Conservation (phyloP, 768 basidiomycete genomes). For the Tulasnella sp. region DNA sequence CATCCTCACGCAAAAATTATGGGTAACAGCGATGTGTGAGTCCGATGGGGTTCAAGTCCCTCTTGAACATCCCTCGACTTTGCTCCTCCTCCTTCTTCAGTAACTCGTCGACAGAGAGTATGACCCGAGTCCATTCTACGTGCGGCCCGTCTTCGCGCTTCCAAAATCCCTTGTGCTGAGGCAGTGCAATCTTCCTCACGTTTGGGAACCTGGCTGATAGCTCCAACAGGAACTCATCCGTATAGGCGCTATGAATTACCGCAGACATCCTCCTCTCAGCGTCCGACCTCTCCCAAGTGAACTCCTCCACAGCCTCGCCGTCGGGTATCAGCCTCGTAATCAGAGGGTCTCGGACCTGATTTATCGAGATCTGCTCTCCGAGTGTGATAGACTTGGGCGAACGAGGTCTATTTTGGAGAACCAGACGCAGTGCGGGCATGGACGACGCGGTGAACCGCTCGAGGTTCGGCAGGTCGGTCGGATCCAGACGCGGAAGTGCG, state of each 20-base stretch:
- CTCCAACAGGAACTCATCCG: neutral
- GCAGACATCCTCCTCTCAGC: neutral
- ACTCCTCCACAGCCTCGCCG: neutral
- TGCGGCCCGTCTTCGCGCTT: neutral
- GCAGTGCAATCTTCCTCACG: neutral
- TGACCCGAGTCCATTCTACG: neutral
- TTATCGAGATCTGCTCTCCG: neutral
- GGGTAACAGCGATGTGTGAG: neutral
- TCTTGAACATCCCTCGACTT: neutral
- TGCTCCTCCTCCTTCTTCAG: neutral
- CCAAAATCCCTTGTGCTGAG: neutral
- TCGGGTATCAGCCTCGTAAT: neutral
- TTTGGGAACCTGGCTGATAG: neutral
- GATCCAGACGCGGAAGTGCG: neutral
- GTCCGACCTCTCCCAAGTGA: neutral
- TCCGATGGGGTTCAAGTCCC: neutral
- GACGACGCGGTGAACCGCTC: neutral
- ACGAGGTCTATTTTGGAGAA: neutral
- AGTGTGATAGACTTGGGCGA: neutral
- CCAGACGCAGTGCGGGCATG: neutral
- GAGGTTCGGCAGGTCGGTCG: neutral
- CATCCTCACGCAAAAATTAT: neutral
- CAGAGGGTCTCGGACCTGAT: neutral
- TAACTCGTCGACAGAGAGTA: neutral
- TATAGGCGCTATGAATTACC: neutral